Conservation (phyloP, 345 rosid species). For the Brassica carinata region DNA sequence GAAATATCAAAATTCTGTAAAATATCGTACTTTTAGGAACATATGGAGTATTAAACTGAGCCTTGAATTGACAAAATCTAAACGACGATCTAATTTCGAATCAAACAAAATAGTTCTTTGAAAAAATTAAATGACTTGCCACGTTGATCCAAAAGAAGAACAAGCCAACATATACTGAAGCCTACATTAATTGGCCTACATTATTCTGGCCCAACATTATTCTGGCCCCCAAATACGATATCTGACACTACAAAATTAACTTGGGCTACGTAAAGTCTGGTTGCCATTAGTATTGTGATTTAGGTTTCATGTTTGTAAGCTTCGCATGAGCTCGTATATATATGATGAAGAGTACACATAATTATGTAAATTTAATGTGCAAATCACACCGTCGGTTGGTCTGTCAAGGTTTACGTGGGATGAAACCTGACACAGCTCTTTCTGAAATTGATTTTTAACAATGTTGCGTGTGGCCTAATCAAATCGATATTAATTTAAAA, state of each 20-base stretch:
- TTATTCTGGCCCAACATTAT: no score
- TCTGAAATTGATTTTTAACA: neutral
- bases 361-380: slow-evolving; percentile 12
- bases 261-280: neutral
- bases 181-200: no score
- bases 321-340: neutral
- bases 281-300: no score
- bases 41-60: neutral
- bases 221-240: neutral
- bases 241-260: neutral
- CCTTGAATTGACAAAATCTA: neutral
- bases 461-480: slow-evolving; percentile 33
- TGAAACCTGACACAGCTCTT: slow-evolving; percentile 34
- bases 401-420: slow-evolving; percentile 39
- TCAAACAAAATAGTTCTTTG: neutral
- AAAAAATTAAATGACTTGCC: neutral
- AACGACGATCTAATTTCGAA: neutral
- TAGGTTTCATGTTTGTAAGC: neutral
- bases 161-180: neutral
- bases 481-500: slow-evolving; percentile 18
- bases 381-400: slow-evolving; percentile 36
- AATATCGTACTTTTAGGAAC: no score
- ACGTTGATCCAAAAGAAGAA: neutral
- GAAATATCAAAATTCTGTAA: no score
- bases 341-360: neutral